Base-by-base conservation (phyloP, 2,329 filamentous ascomycete species). In the Xylaria sp. region DNA sequence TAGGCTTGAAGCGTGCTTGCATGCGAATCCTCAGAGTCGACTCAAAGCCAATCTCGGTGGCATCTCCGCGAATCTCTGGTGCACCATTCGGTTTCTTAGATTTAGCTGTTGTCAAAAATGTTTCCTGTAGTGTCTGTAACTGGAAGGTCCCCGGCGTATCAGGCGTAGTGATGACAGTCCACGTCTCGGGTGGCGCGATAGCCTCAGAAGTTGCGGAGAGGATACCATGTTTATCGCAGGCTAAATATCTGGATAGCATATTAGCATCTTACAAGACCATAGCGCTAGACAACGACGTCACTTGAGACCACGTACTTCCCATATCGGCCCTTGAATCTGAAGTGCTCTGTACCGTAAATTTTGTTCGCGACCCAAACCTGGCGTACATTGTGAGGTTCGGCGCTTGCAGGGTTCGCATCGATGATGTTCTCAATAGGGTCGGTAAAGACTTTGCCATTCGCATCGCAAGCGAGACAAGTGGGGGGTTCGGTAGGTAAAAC, bases 1-100 rank as follows among this genome's bases (percentile, higher is more conserved):
- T 87, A 9, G 95, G 94, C 84, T 98, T 98, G 84, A 97, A 98
- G 60, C 93, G 87, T 25, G 95, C 93, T 82, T 98, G 95, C 94
- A 98, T 98, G 63, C 94, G 91, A 75, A 98, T 88, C 59, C 93
- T 87, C 69, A 97, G 79, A 6, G 90, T 91, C 10, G 93, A 93
- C 74, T 87, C 87, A 76, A 92, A 92, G 4, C 84, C 87, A 60
- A 90, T 88, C 9, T 83, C 82, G 16, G 90, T 88, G 8, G 89
- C 91, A 79, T 97, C 93, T 58, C 93, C 94, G 37, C 93, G 89
- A 13, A 97, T 84, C 73, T 94, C 91, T 0, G 89, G 85, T 0
- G 82, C 76, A 0, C 83, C 82, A 44, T 82, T 84, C 1, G 82
- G 75, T 67, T 86, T 87, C 23, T 81, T 82, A 10, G 83, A 81